Conservation (phyloP, 345 rosid genomes). For the Barbarea vulgaris region DNA sequence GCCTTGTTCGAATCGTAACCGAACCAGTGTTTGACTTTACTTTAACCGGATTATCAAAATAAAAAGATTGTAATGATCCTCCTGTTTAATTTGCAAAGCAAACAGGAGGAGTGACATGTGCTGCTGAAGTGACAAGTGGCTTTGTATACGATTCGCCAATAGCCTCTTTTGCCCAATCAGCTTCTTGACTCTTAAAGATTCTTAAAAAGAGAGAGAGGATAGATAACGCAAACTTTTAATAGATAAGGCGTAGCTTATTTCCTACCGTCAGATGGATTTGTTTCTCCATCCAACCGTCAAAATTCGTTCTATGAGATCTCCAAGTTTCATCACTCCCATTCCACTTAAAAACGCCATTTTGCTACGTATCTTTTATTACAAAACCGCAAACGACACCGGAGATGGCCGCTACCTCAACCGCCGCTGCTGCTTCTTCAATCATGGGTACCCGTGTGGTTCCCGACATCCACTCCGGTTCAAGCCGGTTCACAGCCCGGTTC, state of each 20-base stretch:
- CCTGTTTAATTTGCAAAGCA: not conserved
- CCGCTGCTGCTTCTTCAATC: slow-evolving; percentile 56
- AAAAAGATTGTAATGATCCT: not conserved
- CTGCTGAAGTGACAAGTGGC: slow-evolving; percentile 33
- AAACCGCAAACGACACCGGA: not conserved
- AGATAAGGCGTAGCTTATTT: slow-evolving; percentile 31
- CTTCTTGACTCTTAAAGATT: slow-evolving; percentile 12
- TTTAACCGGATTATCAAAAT: slow-evolving; percentile 16
- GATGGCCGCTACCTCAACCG: slow-evolving; percentile 36
- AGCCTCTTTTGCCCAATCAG: slow-evolving; percentile 35
- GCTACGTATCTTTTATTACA: not conserved
- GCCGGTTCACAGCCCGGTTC: slow-evolving; percentile 58
- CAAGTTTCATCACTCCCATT: slow-evolving; percentile 18
- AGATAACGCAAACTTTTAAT: slow-evolving; percentile 19
- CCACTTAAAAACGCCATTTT: slow-evolving; percentile 27
- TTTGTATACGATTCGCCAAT: slow-evolving; percentile 12
- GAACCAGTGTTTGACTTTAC: not conserved
- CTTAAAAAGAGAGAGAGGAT: not conserved
- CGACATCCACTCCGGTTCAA: slow-evolving; percentile 31
- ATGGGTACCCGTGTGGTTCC: slow-evolving; percentile 48
- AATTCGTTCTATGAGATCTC: slow-evolving; percentile 15
- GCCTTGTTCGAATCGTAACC: slow-evolving; percentile 12
- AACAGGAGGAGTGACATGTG: slow-evolving; percentile 3
- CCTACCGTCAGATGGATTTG: slow-evolving; percentile 41
- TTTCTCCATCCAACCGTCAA: slow-evolving; percentile 27